Conservation (phyloP, 2,329 filamentous ascomycete genomes). For the Clarireedia hainanense region DNA sequence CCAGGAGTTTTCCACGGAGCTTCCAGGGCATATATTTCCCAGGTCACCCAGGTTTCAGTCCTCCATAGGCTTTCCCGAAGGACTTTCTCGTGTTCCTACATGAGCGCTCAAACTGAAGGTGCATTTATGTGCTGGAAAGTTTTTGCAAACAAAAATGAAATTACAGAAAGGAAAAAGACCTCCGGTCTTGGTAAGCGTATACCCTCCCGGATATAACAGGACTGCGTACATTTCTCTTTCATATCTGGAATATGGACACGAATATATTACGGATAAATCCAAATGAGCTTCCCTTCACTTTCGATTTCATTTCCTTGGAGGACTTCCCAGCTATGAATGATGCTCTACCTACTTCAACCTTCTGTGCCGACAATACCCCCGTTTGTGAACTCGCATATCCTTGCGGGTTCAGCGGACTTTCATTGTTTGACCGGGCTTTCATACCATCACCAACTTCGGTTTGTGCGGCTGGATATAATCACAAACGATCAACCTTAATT, state of each 20-base stretch:
- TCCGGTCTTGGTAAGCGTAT: constrained; percentile 7
- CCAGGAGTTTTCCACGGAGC: constrained; percentile 7
- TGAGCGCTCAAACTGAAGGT: neutral
- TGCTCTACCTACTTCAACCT: neutral
- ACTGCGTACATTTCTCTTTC: constrained; percentile 1
- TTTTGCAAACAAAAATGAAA: constrained; percentile 4
- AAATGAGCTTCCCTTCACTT: neutral
- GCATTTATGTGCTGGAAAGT: too few species aligned
- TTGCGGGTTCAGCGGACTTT: constrained; percentile 1
- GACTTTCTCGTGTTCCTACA: constrained; percentile 3
- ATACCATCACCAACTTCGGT: neutral
- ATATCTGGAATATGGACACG: neutral
- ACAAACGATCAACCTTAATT: neutral
- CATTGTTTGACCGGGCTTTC: neutral
- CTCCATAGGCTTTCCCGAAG: neutral
- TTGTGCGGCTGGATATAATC: neutral
- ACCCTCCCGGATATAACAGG: neutral
- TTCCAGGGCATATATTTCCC: constrained; percentile 3
- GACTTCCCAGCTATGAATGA: neutral
- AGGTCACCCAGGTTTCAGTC: neutral
- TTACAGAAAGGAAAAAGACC: constrained; percentile 3
- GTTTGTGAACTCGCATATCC: constrained; percentile 8
- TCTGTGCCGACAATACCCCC: neutral
- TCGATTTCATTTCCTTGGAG: neutral
- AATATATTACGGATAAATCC: neutral